Evolutionary conservation across 495 filamentous ascomycete species (phyloP), one percentile per base, ranked within the genome.

Genomic region (Aspergillus funiculosus): DNA sequence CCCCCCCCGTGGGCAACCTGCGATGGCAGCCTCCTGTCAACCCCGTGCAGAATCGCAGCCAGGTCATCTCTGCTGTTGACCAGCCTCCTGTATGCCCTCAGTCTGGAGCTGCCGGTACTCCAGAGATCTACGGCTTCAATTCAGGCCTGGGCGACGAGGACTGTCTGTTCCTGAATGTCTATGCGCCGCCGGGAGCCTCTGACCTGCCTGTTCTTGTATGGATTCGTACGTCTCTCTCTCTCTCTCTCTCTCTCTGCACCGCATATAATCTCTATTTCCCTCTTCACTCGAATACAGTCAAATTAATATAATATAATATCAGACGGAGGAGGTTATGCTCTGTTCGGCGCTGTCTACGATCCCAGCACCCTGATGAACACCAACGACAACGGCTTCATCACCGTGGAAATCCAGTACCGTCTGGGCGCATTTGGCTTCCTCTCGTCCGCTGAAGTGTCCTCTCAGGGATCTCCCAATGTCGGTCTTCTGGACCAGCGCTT

Each of bases 391-490:
- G 36, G 42, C 8, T 72, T 86, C 42, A 65, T 88, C 6, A 63
- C 83, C 32, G 77, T 88, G 8, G 79, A 77, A 51, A 77, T 87
- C 64, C 86, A 86, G 52, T 86, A 86, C 51, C 77, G 84, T 1
- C 79, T 86, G 6, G 81, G 83, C 0, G 61, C 80, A 0, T 79
- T 76, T 52, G 84, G 84, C 0, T 86, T 85, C 48, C 68, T 87
- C 0, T 80, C 83, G 0, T 76, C 78, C 39, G 64, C 77, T 15
- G 61, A 76, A 18, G 60, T 86, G 14, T 58, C 63, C 38, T 53
- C 53, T 14, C 57, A 73, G 39, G 74, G 74, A 6, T 69, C 74
- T 50, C 56, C 82, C 6, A 80, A 75, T 44, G 57, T 43, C 13
- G 84, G 83, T 0, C 53, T 87, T 25, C 62, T 77, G 22, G 84